phyloP scores from a whole-genome alignment of 129 eudicot genomes.

The Solidago caesia region DNA sequence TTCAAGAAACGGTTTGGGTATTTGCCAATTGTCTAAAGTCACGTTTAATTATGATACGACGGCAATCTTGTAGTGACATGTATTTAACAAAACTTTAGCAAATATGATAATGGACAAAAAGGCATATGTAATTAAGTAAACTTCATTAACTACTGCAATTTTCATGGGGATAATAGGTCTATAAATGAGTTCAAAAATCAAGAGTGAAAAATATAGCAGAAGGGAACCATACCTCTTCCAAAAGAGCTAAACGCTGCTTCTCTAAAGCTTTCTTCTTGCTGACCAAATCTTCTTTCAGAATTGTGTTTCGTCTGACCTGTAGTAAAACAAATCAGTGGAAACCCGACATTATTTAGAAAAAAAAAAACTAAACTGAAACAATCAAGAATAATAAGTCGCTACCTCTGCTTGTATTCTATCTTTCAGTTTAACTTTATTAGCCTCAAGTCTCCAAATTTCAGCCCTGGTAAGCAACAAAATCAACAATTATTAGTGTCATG shows the following conservation, averaged over 20 bases:
- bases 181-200: not conserved
- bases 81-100: too few species aligned
- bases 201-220: too few species aligned
- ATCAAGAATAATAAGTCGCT: constrained; percentile 12
- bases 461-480: constrained; percentile 36
- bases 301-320: constrained; percentile 51
- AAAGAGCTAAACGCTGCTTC: constrained; percentile 62
- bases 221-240: constrained; percentile 57
- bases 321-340: not conserved
- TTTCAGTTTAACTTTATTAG: constrained; percentile 44
- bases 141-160: too few species aligned
- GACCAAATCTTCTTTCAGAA: constrained; percentile 50
- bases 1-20: not conserved
- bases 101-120: too few species aligned
- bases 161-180: too few species aligned
- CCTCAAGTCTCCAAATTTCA: constrained; percentile 75
- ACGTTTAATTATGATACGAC: too few species aligned
- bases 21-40: not conserved
- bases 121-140: too few species aligned
- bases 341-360: not conserved
- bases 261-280: constrained; percentile 59
- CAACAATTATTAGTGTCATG: not conserved
- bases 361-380: not conserved
- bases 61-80: too few species aligned
- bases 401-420: constrained; percentile 62